Evolutionary conservation across 2,329 filamentous ascomycete species (phyloP).

Genomic region (Plenodomus lindquistii): DNA sequence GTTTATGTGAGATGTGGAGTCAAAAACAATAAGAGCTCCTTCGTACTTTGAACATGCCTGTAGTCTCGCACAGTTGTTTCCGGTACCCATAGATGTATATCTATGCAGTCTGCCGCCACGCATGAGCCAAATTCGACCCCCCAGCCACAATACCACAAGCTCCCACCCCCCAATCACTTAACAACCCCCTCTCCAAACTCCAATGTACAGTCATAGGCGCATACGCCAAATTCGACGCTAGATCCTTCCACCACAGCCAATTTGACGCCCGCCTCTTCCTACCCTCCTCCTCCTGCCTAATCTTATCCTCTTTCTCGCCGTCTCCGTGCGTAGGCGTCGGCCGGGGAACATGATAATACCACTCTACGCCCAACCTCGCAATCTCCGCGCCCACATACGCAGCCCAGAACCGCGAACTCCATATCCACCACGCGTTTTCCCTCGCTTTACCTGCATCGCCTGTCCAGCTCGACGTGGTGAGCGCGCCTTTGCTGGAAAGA

Average conservation of each 20-base stretch:
- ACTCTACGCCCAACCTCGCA: slow-evolving; percentile 58
- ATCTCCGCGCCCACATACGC: slow-evolving; percentile 78
- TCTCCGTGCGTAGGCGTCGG: slow-evolving; percentile 31
- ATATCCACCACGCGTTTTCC: slow-evolving; percentile 65
- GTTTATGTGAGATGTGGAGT: too few relatives aligned
- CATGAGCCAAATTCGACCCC: slow-evolving; percentile 49
- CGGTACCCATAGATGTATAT: background rate
- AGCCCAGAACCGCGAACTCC: slow-evolving; percentile 81
- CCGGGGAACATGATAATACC: slow-evolving; percentile 29
- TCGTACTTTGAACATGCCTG: too few relatives aligned
- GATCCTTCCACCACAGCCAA: slow-evolving; percentile 64
- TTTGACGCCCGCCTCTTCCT: slow-evolving; percentile 36
- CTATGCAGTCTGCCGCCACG: slow-evolving; percentile 49
- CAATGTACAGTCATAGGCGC: slow-evolving; percentile 84
- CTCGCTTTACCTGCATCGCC: slow-evolving; percentile 51
- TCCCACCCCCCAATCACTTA: slow-evolving; percentile 63
- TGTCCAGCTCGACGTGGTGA: slow-evolving; percentile 55
- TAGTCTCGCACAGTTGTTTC: too few relatives aligned
- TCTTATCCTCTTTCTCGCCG: slow-evolving; percentile 54
- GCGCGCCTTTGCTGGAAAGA: slow-evolving; percentile 71
- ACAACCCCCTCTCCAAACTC: slow-evolving; percentile 63
- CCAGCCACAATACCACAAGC: slow-evolving; percentile 59
- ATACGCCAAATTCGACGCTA: slow-evolving; percentile 74
- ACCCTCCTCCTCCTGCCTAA: slow-evolving; percentile 31
- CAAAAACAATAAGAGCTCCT: too few relatives aligned